These are phyloP conservation scores for Paraphoma sp. DNA, from an alignment of 2,329 filamentous ascomycete species.

Conservation along the genomic window DNA sequence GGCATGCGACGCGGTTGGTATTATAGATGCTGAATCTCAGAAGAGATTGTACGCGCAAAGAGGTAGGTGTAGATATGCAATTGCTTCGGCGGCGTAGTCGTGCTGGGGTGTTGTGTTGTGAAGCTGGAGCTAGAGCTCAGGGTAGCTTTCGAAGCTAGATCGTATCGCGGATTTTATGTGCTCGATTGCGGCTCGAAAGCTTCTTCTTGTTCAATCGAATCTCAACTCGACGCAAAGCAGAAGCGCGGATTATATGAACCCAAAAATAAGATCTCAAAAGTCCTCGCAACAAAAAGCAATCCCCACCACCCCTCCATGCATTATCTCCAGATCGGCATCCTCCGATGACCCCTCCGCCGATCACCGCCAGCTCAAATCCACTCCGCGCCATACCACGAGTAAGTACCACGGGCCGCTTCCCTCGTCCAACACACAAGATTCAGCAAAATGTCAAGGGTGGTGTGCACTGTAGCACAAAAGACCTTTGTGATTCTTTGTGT, in stretches of 20 bases:
- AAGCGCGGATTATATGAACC: too few relatives aligned
- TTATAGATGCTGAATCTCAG: too few relatives aligned
- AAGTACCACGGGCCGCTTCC: neutral
- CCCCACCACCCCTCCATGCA: neutral
- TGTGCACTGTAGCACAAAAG: too few relatives aligned
- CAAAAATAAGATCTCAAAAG: too few relatives aligned
- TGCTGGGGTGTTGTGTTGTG: neutral
- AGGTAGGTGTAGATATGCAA: neutral
- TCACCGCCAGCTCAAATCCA: neutral
- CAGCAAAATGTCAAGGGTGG: too few relatives aligned
- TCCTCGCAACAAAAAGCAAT: neutral
- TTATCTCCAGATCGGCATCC: slow-evolving; percentile 1
- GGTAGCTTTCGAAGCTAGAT: too few relatives aligned
- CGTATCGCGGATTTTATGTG: too few relatives aligned
- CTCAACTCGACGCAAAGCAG: too few relatives aligned
- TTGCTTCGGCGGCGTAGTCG: neutral
- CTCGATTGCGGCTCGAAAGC: too few relatives aligned
- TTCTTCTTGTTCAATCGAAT: too few relatives aligned
- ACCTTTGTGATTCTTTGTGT: neutral
- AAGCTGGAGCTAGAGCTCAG: neutral
- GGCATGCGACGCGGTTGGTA: slow-evolving; percentile 22
- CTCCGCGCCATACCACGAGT: neutral
- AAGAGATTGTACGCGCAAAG: neutral
- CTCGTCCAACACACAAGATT: too few relatives aligned
- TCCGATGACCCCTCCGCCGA: slow-evolving; percentile 1